Percentiles rank a stretch among this genome's conserved stretches.
These are phyloP conservation scores for Aspergillus intermedius DNA, from an alignment of 2,329 filamentous ascomycete species.

Conservation along the genomic window DNA sequence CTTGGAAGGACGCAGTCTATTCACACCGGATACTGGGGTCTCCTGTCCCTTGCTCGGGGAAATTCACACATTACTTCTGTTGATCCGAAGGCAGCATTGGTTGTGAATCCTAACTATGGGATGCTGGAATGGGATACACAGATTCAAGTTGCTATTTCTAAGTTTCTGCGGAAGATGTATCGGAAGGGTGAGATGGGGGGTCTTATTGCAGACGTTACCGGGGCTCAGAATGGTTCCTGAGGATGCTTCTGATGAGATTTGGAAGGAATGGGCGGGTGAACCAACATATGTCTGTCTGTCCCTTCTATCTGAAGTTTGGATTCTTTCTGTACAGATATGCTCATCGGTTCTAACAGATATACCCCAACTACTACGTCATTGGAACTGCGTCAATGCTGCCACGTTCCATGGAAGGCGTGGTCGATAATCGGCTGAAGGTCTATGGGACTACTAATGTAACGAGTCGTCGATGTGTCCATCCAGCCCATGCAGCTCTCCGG, in stretches of 20 bases:
- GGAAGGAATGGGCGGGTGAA: slow-evolving; percentile 18
- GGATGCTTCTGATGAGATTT: slow-evolving; percentile 15
- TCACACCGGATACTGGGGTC: slow-evolving; percentile 18
- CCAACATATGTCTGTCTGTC: slow-evolving; percentile 14
- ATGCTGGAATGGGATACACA: slow-evolving; percentile 23
- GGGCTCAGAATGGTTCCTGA: slow-evolving; percentile 13
- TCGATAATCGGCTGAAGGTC: slow-evolving; percentile 24
- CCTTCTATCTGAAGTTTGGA: not conserved
- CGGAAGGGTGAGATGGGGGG: slow-evolving; percentile 12
- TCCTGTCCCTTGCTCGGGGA: slow-evolving; percentile 27
- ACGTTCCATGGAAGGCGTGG: slow-evolving; percentile 27
- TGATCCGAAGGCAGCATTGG: slow-evolving; percentile 14
- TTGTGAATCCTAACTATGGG: slow-evolving; percentile 27
- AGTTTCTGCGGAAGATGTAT: slow-evolving; percentile 14
- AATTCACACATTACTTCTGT: slow-evolving; percentile 22
- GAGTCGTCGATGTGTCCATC: slow-evolving; percentile 28
- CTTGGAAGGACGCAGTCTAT: slow-evolving; percentile 8
- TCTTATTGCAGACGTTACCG: slow-evolving; percentile 15
- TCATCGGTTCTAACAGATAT: slow-evolving; percentile 7
- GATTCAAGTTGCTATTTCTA: slow-evolving; percentile 16
- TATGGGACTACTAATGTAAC: slow-evolving; percentile 27
- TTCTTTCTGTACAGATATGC: too few relatives aligned
- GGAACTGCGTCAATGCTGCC: slow-evolving; percentile 29
- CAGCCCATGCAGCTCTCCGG: slow-evolving; percentile 23
- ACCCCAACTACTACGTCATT: slow-evolving; percentile 25